Conservation (phyloP, 2,329 filamentous ascomycete genomes). For the Cladophialophora carrionii region DNA sequence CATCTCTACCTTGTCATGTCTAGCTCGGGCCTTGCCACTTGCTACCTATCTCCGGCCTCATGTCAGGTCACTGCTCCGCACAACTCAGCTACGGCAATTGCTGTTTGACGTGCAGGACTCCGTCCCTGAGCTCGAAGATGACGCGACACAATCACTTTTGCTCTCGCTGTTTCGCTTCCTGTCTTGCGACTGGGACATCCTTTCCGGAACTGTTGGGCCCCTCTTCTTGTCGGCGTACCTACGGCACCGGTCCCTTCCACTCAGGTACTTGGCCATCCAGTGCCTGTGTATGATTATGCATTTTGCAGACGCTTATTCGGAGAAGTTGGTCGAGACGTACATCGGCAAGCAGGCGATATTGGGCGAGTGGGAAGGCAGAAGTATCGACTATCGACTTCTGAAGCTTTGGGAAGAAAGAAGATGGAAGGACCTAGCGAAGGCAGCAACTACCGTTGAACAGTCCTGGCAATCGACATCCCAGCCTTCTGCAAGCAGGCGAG, state of each 20-base stretch:
- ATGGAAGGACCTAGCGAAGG: slow-evolving; percentile 50
- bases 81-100: slow-evolving; percentile 2
- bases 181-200: slow-evolving; percentile 71
- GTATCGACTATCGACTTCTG: slow-evolving; percentile 77
- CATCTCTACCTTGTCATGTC: slow-evolving; percentile 44
- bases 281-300: slow-evolving; percentile 78
- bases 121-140: slow-evolving; percentile 41
- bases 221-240: slow-evolving; percentile 72
- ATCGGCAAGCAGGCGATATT: slow-evolving; percentile 65
- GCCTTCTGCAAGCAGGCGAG: slow-evolving; percentile 36
- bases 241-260: slow-evolving; percentile 57
- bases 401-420: slow-evolving; percentile 66
- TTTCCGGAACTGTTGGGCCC: slow-evolving; percentile 66
- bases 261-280: slow-evolving; percentile 80
- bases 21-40: slow-evolving; percentile 36
- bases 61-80: slow-evolving; percentile 22
- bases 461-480: slow-evolving; percentile 23
- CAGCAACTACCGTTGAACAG: slow-evolving; percentile 55
- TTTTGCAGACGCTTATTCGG: slow-evolving; percentile 76
- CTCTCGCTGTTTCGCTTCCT: slow-evolving; percentile 78
- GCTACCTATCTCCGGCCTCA: slow-evolving; percentile 32
- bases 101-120: slow-evolving; percentile 10
- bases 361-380: slow-evolving; percentile 73
- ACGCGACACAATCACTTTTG: slow-evolving; percentile 55
- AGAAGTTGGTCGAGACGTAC: slow-evolving; percentile 69